phyloP scores from a whole-genome alignment of 225 moss, liverwort and hornwort species.

The Lunularia cruciata region DNA sequence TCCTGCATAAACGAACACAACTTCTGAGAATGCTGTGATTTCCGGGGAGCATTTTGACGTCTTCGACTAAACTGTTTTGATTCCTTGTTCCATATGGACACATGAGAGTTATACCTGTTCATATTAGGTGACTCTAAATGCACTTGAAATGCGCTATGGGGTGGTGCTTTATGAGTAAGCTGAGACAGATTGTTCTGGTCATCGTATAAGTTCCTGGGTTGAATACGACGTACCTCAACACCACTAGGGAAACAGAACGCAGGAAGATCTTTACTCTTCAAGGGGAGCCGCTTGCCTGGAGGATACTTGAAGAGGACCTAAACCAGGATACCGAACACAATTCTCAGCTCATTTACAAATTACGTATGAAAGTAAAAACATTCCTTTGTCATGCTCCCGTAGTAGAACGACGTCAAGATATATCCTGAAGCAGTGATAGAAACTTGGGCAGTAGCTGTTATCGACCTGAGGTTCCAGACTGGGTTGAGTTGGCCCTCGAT shows the following conservation, averaged over 20 bases:
- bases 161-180: too few relatives aligned
- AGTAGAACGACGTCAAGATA: not conserved
- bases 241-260: constrained; percentile 94
- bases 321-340: constrained; percentile 1
- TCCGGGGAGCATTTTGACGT: too few relatives aligned
- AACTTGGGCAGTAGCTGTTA: not conserved
- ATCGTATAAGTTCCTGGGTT: too few relatives aligned
- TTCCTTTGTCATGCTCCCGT: not conserved
- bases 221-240: constrained; percentile 82
- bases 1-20: too few relatives aligned
- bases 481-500: constrained; percentile 56
- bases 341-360: not conserved
- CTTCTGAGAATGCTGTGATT: too few relatives aligned
- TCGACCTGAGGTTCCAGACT: constrained; percentile 87
- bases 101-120: too few relatives aligned
- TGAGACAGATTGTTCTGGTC: too few relatives aligned
- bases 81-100: too few relatives aligned
- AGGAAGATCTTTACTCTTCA: constrained; percentile 93
- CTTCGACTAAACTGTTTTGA: too few relatives aligned
- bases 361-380: not conserved
- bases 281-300: constrained; percentile 76
- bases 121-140: too few relatives aligned
- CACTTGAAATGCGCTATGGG: too few relatives aligned
- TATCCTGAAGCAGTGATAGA: not conserved
- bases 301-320: constrained; percentile 97